phyloP scores from a whole-genome alignment of 2,329 filamentous ascomycete genomes.

The Bretziella fagacearum region DNA sequence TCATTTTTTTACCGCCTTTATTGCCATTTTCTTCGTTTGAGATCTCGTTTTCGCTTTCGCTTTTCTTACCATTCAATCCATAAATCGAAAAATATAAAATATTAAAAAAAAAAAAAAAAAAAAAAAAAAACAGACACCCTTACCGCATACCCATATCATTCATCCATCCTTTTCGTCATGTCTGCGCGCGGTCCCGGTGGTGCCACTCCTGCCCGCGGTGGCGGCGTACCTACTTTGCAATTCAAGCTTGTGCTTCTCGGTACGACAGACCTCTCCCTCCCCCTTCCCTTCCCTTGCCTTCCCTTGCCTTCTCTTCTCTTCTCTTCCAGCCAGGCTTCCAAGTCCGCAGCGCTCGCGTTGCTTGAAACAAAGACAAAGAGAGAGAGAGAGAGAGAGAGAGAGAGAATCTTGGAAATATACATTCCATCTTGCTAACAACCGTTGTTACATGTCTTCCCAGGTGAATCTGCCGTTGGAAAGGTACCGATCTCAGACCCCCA shows the following conservation, averaged over 20 bases:
- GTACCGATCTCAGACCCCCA: constrained; percentile 30
- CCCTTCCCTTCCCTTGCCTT: neutral
- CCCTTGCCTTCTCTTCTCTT: neutral
- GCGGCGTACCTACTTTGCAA: constrained; percentile 82
- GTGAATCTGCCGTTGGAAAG: constrained; percentile 98
- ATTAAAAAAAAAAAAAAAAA: too few relatives aligned
- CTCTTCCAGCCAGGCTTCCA: too few relatives aligned
- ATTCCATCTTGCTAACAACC: constrained; percentile 23
- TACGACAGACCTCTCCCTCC: constrained; percentile 30
- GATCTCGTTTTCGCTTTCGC: too few relatives aligned
- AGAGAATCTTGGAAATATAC: too few relatives aligned
- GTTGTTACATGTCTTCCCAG: constrained; percentile 21
- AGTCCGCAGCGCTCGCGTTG: too few relatives aligned
- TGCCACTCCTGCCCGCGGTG: constrained; percentile 41
- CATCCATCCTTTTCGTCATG: constrained; percentile 40
- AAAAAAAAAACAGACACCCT: too few relatives aligned
- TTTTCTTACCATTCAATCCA: too few relatives aligned
- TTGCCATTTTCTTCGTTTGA: too few relatives aligned
- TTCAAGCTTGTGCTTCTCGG: constrained; percentile 97
- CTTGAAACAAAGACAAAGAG: too few relatives aligned
- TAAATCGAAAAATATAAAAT: too few relatives aligned
- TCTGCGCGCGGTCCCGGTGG: constrained; percentile 48
- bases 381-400: too few relatives aligned
- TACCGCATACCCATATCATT: constrained; percentile 16
- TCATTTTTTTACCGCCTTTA: neutral